Evolutionary conservation across 2,329 filamentous ascomycete genomes (phyloP).

Genomic region (Apiospora phragmitis): DNA sequence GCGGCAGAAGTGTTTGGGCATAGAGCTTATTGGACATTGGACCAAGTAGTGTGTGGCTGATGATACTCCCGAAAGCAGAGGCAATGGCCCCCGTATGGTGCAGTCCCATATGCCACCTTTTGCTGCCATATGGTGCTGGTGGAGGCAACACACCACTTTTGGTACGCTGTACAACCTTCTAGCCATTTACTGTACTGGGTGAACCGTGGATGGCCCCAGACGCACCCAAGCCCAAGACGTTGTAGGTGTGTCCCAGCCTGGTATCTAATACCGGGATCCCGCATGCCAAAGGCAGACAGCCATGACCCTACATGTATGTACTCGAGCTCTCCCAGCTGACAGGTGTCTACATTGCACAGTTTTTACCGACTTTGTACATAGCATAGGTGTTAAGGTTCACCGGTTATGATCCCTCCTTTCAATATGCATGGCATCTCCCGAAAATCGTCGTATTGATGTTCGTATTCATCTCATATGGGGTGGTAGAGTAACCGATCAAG

Average conservation of each 20-base stretch:
- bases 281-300: background rate
- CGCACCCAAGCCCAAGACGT: background rate
- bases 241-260: constrained; percentile 6
- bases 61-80: background rate
- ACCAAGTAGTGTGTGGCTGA: background rate
- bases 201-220: background rate
- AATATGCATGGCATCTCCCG: background rate
- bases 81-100: background rate
- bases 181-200: background rate
- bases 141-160: background rate
- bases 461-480: background rate
- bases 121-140: background rate
- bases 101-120: background rate
- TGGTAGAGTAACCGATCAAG: background rate
- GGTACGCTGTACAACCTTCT: background rate
- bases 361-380: background rate
- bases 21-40: background rate
- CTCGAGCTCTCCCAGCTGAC: background rate
- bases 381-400: background rate
- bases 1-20: background rate
- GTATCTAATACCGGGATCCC: constrained; percentile 4
- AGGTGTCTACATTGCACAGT: background rate
- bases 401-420: background rate
- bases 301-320: background rate
- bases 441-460: background rate